Evolutionary conservation across 371 early-diverging fungal genomes (phyloP).

Genomic region (Apophysomyces ossiformis): DNA sequence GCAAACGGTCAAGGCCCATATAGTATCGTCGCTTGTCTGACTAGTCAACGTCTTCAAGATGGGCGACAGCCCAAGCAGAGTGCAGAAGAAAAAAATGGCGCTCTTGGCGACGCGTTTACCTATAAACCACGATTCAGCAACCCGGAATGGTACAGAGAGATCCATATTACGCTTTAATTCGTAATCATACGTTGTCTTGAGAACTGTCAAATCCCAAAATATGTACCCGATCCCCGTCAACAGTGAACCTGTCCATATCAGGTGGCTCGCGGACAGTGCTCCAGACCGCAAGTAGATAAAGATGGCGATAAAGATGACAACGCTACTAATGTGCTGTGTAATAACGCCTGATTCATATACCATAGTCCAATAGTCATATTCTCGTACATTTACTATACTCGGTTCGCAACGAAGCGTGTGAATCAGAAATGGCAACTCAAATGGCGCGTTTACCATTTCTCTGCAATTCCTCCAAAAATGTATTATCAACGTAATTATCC

Average conservation of each 20-base stretch:
- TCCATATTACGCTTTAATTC: slow-evolving; percentile 54
- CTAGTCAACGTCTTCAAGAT: slow-evolving; percentile 91
- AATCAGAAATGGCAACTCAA: neutral
- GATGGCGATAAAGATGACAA: slow-evolving; percentile 85
- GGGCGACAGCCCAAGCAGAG: slow-evolving; percentile 88
- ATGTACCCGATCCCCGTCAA: slow-evolving; percentile 68
- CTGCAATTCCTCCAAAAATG: slow-evolving; percentile 86
- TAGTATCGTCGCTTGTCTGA: slow-evolving; percentile 90
- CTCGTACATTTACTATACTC: slow-evolving; percentile 64
- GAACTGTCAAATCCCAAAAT: slow-evolving; percentile 68
- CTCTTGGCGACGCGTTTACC: slow-evolving; percentile 72
- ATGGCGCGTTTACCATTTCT: slow-evolving; percentile 79
- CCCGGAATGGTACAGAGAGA: neutral
- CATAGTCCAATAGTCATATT: slow-evolving; percentile 76
- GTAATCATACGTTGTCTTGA: slow-evolving; percentile 49
- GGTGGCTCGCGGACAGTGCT: slow-evolving; percentile 56
- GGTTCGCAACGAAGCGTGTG: neutral
- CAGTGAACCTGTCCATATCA: slow-evolving; percentile 64
- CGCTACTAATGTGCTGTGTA: slow-evolving; percentile 83
- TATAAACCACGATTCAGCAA: slow-evolving; percentile 14
- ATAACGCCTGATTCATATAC: slow-evolving; percentile 78
- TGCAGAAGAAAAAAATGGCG: slow-evolving; percentile 75
- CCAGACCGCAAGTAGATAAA: slow-evolving; percentile 76
- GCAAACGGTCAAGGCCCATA: slow-evolving; percentile 89
- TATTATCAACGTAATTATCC: slow-evolving; percentile 91